These are phyloP conservation scores for Colletotrichum sp. DNA, from an alignment of 2,329 filamentous ascomycete species.

Conservation along the genomic window DNA sequence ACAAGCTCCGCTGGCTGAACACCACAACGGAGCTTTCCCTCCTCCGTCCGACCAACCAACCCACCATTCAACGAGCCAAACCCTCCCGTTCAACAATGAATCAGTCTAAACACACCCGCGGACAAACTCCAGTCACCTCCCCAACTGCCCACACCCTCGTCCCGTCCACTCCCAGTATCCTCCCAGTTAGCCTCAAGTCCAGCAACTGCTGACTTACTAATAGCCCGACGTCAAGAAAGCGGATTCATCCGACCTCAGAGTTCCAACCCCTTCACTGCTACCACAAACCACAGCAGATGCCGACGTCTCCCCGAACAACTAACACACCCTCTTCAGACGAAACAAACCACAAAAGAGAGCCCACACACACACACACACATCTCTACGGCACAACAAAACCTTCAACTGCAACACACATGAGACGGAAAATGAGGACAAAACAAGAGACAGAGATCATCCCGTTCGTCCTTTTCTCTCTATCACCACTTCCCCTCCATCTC, in stretches of 20 bases:
- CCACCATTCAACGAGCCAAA: too few relatives aligned
- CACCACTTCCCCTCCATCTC: not conserved
- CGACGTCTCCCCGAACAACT: not conserved
- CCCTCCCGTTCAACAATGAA: too few relatives aligned
- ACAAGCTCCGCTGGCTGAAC: rapidly evolving
- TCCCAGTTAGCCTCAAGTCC: not conserved
- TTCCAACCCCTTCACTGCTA: rapidly evolving
- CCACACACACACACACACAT: not conserved
- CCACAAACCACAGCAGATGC: not conserved
- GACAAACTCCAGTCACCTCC: not conserved
- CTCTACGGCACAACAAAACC: not conserved
- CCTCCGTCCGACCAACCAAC: too few relatives aligned
- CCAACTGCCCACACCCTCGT: rapidly evolving
- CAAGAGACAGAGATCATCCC: not conserved
- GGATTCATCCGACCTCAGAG: not conserved
- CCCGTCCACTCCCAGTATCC: not conserved
- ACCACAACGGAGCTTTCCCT: not conserved
- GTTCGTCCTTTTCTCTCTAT: not conserved
- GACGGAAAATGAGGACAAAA: not conserved
- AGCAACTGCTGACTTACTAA: not conserved
- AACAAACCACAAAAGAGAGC: not conserved
- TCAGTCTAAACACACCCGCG: not conserved
- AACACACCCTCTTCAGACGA: slow-evolving; percentile 1
- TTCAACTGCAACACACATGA: slow-evolving; percentile 6
- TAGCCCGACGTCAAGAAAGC: not conserved